These are phyloP conservation scores for Setomelanomma holmii DNA, from an alignment of 2,329 filamentous ascomycete genomes.

Conservation along the genomic window DNA sequence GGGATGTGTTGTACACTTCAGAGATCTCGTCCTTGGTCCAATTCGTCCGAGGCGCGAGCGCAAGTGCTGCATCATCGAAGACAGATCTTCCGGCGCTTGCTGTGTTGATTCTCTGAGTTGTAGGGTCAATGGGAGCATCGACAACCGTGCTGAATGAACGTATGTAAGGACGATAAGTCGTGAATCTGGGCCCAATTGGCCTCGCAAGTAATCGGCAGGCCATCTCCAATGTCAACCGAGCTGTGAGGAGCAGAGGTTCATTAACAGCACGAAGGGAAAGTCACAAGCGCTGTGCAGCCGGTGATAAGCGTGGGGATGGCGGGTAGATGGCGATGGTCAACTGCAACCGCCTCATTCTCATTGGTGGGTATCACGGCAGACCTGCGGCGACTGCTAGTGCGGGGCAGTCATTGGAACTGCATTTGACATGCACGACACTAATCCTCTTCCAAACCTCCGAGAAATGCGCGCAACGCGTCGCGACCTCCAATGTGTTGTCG, in stretches of 20 bases:
- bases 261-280: no score
- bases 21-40: slow-evolving; percentile 86
- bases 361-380: no score
- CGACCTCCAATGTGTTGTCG: slow-evolving; percentile 41
- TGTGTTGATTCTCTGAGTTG: slow-evolving; percentile 27
- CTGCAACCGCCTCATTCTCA: background rate
- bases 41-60: slow-evolving; percentile 68
- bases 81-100: slow-evolving; percentile 21
- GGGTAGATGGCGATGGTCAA: no score
- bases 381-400: no score
- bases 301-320: no score
- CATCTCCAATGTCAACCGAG: background rate
- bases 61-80: slow-evolving; percentile 62
- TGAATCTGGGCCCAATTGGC: background rate
- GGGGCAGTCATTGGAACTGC: no score
- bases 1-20: slow-evolving; percentile 79
- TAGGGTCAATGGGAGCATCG: slow-evolving; percentile 35
- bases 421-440: slow-evolving; percentile 3
- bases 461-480: slow-evolving; percentile 22
- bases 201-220: background rate
- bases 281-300: no score
- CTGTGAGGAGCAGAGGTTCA: no score
- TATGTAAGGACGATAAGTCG: background rate
- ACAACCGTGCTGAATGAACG: slow-evolving; percentile 41
- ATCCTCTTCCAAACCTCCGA: background rate